Percentiles rank a stretch among this genome's conserved stretches.
Evolutionary conservation across 78 protist genomes (phyloP).

Genomic region (Polysphondylium violaceum): DNA sequence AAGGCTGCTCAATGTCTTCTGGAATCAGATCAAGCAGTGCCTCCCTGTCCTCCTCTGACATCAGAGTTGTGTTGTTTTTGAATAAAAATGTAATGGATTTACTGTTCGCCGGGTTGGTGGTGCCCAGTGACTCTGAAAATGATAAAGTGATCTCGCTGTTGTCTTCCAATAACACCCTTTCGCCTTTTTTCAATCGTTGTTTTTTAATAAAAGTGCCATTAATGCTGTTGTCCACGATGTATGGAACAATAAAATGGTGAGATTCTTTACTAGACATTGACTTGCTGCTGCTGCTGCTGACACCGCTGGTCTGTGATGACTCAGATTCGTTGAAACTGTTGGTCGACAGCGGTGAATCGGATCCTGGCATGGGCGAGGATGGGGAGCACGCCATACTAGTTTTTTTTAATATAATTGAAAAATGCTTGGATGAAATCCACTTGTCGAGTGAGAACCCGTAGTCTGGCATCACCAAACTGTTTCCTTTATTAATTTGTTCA

Average conservation of each 20-base stretch:
- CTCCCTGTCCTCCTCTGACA: neutral
- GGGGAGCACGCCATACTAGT: neutral
- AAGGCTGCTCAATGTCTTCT: no score
- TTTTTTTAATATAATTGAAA: conserved; percentile 9
- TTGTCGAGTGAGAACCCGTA: no score
- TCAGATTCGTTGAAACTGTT: neutral
- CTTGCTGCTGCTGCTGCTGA: neutral
- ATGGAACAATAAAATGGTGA: conserved; percentile 26
- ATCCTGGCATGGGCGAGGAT: neutral
- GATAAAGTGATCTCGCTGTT: conserved; percentile 14
- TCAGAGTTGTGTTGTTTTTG: conserved; percentile 1
- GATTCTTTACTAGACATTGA: neutral
- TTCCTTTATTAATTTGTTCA: conserved; percentile 12
- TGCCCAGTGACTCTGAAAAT: neutral
- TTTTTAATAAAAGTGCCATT: conserved; percentile 31
- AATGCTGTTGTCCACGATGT: conserved; percentile 40
- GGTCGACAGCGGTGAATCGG: neutral
- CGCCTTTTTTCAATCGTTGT: neutral
- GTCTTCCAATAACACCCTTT: conserved; percentile 27
- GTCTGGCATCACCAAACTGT: neutral
- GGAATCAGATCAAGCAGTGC: neutral
- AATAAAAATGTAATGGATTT: neutral
- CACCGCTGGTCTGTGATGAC: neutral
- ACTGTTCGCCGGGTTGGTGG: no score
- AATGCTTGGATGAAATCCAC: conserved; percentile 8